A percentile compares a stretch with the other conserved stretches of the same genome.
These are phyloP conservation scores for Chaetomium tenue DNA, from an alignment of 495 filamentous ascomycete species.

Conservation along the genomic window DNA sequence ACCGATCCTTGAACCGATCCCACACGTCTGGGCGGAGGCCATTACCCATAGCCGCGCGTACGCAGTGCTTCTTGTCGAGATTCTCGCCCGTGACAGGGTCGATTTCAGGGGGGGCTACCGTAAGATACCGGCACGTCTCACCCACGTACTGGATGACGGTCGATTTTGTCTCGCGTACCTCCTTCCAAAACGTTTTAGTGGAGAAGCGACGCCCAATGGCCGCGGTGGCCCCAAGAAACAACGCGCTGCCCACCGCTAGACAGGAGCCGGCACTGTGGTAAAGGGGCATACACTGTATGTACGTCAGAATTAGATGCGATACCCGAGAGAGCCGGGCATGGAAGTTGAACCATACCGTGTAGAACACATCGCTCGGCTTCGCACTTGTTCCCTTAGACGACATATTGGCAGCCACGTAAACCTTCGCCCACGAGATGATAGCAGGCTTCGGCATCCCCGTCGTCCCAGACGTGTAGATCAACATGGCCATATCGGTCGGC, in stretches of 20 bases:
- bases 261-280: conserved; percentile 83
- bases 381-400: conserved; percentile 55
- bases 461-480: conserved; percentile 86
- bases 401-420: conserved; percentile 53
- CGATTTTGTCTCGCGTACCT: conserved; percentile 66
- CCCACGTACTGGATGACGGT: conserved; percentile 94
- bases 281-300: conserved; percentile 80
- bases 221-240: conserved; percentile 62
- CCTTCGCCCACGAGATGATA: conserved; percentile 74
- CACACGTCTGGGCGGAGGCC: conserved; percentile 90
- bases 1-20: conserved; percentile 81
- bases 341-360: conserved; percentile 58
- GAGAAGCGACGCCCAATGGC: conserved; percentile 78
- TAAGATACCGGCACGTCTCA: conserved; percentile 87
- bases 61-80: conserved; percentile 71
- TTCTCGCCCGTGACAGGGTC: conserved; percentile 65
- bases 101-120: conserved; percentile 65
- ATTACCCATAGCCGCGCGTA: conserved; percentile 82
- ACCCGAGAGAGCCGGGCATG: not conserved
- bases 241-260: conserved; percentile 59
- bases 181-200: conserved; percentile 76
- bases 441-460: conserved; percentile 92
- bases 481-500: conserved; percentile 61
- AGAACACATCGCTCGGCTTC: conserved; percentile 63
- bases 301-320: not conserved